Conservation (phyloP, 2,329 filamentous ascomycete genomes). For the Aspergillus carbonarius region DNA sequence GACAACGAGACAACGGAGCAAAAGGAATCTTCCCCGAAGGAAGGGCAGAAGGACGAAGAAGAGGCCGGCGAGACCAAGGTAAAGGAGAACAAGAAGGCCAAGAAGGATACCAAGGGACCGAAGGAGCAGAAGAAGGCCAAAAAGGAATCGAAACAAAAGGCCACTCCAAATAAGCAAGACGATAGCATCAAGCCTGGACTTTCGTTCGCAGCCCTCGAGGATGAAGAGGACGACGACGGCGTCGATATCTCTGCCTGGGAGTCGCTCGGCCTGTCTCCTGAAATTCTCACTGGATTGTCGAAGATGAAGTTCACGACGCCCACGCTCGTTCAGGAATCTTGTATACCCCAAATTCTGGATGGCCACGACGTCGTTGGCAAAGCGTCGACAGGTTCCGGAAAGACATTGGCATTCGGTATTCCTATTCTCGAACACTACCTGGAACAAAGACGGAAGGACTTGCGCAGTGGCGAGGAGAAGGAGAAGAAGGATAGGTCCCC, state of each 20-base stretch:
- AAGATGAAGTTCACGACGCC: constrained; percentile 78
- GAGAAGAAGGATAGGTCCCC: constrained; percentile 51
- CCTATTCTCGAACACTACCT: constrained; percentile 87
- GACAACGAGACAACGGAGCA: constrained; percentile 45
- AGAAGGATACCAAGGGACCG: constrained; percentile 20
- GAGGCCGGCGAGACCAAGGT: constrained; percentile 19
- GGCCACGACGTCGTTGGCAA: constrained; percentile 95
- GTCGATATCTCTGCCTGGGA: constrained; percentile 77
- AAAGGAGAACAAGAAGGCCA: constrained; percentile 23
- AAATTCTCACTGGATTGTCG: constrained; percentile 70
- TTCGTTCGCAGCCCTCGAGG: constrained; percentile 40
- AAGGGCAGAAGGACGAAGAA: constrained; percentile 15
- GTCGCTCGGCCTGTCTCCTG: constrained; percentile 68
- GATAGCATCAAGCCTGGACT: constrained; percentile 32
- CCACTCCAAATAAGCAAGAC: constrained; percentile 35
- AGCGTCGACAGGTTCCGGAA: constrained; percentile 92
- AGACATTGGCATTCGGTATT: constrained; percentile 91
- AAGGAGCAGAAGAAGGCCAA: constrained; percentile 18
- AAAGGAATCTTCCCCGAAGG: constrained; percentile 10
- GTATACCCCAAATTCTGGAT: constrained; percentile 77
- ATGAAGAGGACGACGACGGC: constrained; percentile 55
- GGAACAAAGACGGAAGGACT: constrained; percentile 39
- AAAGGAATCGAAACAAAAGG: constrained; percentile 27
- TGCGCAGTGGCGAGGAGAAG: constrained; percentile 34
- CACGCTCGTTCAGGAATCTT: constrained; percentile 73